Percentiles rank a stretch among this genome's conserved stretches.
These are phyloP conservation scores for Phytophthora niederhauseri DNA, from an alignment of 352 stramenopile species.

Conservation along the genomic window DNA sequence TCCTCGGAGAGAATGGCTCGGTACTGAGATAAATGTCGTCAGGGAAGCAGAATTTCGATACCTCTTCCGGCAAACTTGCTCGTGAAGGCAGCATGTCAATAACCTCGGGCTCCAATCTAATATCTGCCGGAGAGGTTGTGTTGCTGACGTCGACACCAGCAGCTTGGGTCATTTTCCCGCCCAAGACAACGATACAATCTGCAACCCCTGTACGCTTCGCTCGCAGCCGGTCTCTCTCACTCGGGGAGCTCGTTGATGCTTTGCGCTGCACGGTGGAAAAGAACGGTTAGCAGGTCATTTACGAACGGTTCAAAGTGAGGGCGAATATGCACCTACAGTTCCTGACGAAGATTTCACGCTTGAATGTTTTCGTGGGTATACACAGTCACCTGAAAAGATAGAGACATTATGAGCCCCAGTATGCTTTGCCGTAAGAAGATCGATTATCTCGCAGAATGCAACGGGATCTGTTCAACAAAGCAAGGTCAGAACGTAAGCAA, in stretches of 20 bases:
- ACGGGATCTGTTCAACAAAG: slow-evolving; percentile 45
- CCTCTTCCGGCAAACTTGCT: slow-evolving; percentile 57
- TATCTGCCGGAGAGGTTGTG: slow-evolving; percentile 47
- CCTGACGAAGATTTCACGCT: slow-evolving; percentile 25
- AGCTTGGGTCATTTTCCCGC: slow-evolving; percentile 48
- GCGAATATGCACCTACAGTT: slow-evolving; percentile 12
- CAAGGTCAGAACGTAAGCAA: not conserved
- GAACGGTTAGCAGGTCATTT: not conserved
- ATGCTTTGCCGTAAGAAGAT: slow-evolving; percentile 63
- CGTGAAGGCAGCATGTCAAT: slow-evolving; percentile 55
- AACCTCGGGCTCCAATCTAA: slow-evolving; percentile 58
- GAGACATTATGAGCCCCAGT: slow-evolving; percentile 64
- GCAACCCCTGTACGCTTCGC: slow-evolving; percentile 40
- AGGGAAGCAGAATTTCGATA: slow-evolving; percentile 80
- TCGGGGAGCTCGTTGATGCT: slow-evolving; percentile 5
- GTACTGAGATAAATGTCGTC: slow-evolving; percentile 57
- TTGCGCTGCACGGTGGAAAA: slow-evolving; percentile 15
- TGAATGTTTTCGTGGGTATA: slow-evolving; percentile 31
- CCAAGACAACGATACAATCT: slow-evolving; percentile 65
- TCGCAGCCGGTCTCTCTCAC: slow-evolving; percentile 18
- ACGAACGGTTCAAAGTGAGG: not conserved
- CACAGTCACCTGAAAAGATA: slow-evolving; percentile 33
- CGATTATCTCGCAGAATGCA: slow-evolving; percentile 61
- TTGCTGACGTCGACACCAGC: slow-evolving; percentile 37
- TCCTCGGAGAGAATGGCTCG: slow-evolving; percentile 42